Conservation (phyloP, 148 eudicot species). For the Cornus kousa region DNA sequence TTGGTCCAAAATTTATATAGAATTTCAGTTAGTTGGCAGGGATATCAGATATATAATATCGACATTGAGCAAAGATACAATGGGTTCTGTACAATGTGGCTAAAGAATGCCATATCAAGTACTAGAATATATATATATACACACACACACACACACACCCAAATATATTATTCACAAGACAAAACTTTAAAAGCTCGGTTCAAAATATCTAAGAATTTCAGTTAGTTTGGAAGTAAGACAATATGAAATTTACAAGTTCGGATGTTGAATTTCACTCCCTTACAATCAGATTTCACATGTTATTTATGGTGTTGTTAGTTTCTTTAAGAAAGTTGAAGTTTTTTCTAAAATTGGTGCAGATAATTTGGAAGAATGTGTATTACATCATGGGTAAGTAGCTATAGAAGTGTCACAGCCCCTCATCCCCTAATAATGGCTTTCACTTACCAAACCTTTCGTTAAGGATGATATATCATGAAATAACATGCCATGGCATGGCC, state of each 20-base stretch:
- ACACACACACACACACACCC: no score
- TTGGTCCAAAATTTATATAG: no score
- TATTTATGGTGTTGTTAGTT: no score
- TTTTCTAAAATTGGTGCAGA: not conserved
- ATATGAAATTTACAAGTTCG: no score
- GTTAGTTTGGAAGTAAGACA: not conserved
- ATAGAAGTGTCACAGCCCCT: no score
- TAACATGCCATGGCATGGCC: not conserved
- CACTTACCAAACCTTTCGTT: not conserved
- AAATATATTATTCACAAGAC: not conserved
- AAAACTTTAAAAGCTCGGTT: not conserved
- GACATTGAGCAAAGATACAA: not conserved
- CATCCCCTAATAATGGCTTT: not conserved
- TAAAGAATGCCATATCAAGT: not conserved
- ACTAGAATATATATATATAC: not conserved
- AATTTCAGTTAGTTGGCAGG: no score
- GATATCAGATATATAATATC: not conserved
- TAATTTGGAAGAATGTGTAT: not conserved
- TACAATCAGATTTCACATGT: no score
- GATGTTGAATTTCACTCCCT: no score
- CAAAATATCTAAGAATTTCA: not conserved
- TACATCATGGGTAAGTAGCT: no score
- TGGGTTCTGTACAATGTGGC: not conserved
- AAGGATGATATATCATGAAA: not conserved
- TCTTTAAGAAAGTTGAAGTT: no score